Conservation (phyloP, 768 basidiomycete species). For the Boletus subcaerulescens region DNA sequence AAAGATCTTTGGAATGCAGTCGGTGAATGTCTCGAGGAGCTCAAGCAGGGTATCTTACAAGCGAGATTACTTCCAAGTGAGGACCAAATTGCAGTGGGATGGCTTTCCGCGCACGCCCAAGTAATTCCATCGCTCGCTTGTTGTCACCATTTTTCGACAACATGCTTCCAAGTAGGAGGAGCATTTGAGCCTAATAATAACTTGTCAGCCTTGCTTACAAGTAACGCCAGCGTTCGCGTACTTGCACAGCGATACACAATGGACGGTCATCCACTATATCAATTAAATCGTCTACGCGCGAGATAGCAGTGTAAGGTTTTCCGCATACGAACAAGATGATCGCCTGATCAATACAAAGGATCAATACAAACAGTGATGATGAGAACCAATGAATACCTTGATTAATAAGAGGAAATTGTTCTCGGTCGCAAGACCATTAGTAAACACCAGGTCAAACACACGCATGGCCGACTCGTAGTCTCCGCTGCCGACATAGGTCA, state of each 20-base stretch:
- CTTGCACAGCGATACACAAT: neutral
- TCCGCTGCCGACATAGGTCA: neutral
- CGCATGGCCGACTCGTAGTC: neutral
- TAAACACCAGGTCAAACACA: constrained; percentile 11
- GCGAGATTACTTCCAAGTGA: constrained; percentile 1
- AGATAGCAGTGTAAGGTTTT: constrained; percentile 3
- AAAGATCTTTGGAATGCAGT: constrained; percentile 1
- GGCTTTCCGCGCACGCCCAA: neutral
- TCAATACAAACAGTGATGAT: accelerated
- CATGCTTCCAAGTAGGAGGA: neutral
- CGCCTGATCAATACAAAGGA: neutral
- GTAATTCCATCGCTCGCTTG: neutral
- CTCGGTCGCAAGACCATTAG: neutral
- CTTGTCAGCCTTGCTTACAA: neutral
- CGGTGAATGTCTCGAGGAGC: accelerated
- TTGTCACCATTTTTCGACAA: neutral
- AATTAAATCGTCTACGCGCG: constrained; percentile 3
- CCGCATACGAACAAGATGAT: constrained; percentile 8
- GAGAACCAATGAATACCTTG: neutral
- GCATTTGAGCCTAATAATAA: constrained; percentile 5
- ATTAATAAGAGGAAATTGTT: constrained; percentile 7
- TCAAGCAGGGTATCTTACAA: neutral
- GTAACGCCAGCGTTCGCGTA: neutral
- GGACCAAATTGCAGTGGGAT: neutral
- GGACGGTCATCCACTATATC: neutral